Evolutionary conservation across 2,329 filamentous ascomycete species (phyloP).

Genomic region (Fusarium newnesense): DNA sequence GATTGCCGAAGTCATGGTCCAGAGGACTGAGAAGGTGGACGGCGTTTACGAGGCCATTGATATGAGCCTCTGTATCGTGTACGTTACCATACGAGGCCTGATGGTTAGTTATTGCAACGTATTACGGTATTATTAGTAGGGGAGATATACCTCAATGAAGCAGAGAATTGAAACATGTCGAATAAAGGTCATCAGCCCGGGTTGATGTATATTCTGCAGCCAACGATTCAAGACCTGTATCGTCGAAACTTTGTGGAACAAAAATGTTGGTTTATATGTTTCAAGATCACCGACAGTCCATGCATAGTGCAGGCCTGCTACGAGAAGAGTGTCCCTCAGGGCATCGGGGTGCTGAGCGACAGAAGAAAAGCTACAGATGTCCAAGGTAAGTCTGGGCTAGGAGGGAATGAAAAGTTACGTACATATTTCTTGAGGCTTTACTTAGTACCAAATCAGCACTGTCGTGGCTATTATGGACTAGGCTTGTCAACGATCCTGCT

Average conservation of each 20-base stretch:
- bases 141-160: slow-evolving; percentile 23
- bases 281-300: slow-evolving; percentile 34
- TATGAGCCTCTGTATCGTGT: slow-evolving; percentile 31
- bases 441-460: slow-evolving; percentile 5
- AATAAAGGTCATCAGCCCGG: slow-evolving; percentile 29
- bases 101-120: neutral
- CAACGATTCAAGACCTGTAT: slow-evolving; percentile 34
- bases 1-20: neutral
- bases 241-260: slow-evolving; percentile 36
- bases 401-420: neutral
- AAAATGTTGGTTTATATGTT: slow-evolving; percentile 31
- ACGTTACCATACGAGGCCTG: slow-evolving; percentile 35
- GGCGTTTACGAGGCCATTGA: slow-evolving; percentile 28
- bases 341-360: slow-evolving; percentile 34
- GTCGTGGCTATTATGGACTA: slow-evolving; percentile 33
- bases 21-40: slow-evolving; percentile 32
- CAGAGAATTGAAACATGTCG: slow-evolving; percentile 34
- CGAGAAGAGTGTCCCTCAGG: slow-evolving; percentile 32
- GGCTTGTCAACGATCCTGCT: neutral
- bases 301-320: slow-evolving; percentile 37
- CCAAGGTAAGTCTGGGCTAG: accelerated
- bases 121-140: accelerated
- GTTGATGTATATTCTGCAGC: slow-evolving; percentile 13
- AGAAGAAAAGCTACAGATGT: slow-evolving; percentile 7
- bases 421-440: slow-evolving; percentile 13